Base-by-base conservation (phyloP, 2,329 filamentous ascomycete species). In the Aspergillus candidus region DNA sequence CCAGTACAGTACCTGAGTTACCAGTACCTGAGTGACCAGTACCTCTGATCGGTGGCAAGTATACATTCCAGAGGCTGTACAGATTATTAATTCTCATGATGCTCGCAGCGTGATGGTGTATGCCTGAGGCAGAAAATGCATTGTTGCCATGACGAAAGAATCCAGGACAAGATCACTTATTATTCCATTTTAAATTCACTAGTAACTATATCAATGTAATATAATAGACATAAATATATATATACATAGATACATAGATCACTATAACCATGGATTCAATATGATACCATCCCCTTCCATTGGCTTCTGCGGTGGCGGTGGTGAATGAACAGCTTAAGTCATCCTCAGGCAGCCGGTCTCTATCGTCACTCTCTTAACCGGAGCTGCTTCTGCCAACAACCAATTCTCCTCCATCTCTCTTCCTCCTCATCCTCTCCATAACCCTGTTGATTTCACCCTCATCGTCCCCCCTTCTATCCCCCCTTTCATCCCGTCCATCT, bases 311-410 rank as follows among this genome's bases (percentile, higher is more conserved):
- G 54, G 53, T 52, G 51, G 53, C 48, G 48, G 51, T 35, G 36
- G 30, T 40, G 40, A 38, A 43, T 41, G 29, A 33, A 5, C 39
- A 40, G 60, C 58, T 62, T 65, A 63, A 51, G 54, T 63, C 60
- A 63, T 56, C 38, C 40, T 35, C 41, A 41, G 42, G 41, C 43
- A 47, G 41, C 46, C 38, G 47, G 49, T 43, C 44, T 43, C 53
- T 62, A 66, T 67, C 64, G 63, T 67, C 62, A 66, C 62, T 35
- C 52, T 61, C 58, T 61, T 59, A 62, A 61, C 56, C 54, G 55
- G 56, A 61, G 55, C 58, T 59, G 46, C 47, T 47, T 50, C 56
- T 58, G 46, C 52, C 56, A 54, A 53, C 52, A 49, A 52, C 49
- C 45, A 48, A 54, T 54, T 61, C 54, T 56, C 55, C 53, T 53